Base-by-base conservation (phyloP, 1,139 yeast genomes). In the Debaryomyces sp. region DNA sequence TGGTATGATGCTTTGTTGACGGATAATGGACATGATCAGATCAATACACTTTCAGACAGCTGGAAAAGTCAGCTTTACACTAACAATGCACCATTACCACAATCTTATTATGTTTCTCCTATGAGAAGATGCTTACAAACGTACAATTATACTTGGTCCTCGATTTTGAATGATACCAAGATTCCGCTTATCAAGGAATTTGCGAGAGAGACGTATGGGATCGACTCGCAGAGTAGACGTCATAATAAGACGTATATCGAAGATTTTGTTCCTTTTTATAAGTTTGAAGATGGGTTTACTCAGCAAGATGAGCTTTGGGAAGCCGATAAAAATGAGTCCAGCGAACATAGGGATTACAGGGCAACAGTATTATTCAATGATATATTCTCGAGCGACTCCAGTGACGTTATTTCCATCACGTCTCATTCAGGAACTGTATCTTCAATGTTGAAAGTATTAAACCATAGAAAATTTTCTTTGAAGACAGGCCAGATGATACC, bases 1-100 rank as follows among this genome's bases (percentile, higher is more conserved):
- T 74, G 79, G 78, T 64, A 56, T 46, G 78, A 73, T 58, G 77
- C 78, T 5, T 53, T 55, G 26, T 59, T 73, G 40, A 73, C 78
- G 1, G 56, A 61, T 2, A 49, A 30, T 0, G 78, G 78, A 0
- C 45, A 47, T 2, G 18, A 41, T 1, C 67, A 71, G 47, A 58
- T 63, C n/a, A 24, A 46, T 10, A 21, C 45, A 1, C 53, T 71
- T 27, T 52, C 61, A 2, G 23, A 47, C n/a, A 52, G 55, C 9
- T 66, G 68, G 62, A 32, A 45, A 5, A n/a, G 48, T 2, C 55
- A 62, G 37, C 53, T 67, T 5, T 29, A 50, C 3, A 35, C 51
- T 3, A 45, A 50, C 4, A 58, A 59, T 3, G 63, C 64, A 22
- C 72, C 73, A 1, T 18, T 54, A 1, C 75, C 75, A 1, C 56